Percentiles rank a stretch among this genome's conserved stretches.
phyloP scores from a whole-genome alignment of 163 green algal genomes.

The Coccomyxa subellipsoidea region DNA sequence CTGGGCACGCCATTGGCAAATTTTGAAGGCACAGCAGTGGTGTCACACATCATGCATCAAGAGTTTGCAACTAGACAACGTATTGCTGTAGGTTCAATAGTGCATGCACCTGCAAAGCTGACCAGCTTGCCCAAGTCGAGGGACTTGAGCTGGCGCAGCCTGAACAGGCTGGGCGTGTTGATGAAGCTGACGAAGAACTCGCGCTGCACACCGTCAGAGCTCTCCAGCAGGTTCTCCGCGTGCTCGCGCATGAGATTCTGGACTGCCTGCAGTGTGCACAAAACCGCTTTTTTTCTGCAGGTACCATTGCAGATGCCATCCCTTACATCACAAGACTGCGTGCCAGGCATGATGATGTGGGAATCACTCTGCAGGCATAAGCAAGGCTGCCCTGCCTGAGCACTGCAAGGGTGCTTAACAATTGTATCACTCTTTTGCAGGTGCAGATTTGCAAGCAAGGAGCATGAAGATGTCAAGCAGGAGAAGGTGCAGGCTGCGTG shows the following conservation, averaged over 20 bases:
- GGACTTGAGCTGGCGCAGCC: conserved; percentile 74
- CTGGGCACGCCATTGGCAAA: too few relatives aligned
- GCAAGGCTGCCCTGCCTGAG: background rate
- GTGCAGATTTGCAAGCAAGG: background rate
- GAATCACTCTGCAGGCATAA: background rate
- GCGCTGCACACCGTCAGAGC: conserved; percentile 59
- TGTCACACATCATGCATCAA: too few relatives aligned
- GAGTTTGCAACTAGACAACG: too few relatives aligned
- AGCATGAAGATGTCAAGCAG: background rate
- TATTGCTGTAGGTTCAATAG: too few relatives aligned
- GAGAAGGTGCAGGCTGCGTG: background rate
- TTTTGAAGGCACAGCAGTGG: too few relatives aligned
- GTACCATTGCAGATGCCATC: background rate
- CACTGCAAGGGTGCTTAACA: background rate
- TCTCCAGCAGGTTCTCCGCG: conserved; percentile 43
- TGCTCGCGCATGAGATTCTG: conserved; percentile 70
- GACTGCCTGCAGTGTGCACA: conserved; percentile 37
- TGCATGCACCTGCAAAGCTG: conserved; percentile 68
- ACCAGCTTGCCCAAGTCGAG: conserved; percentile 79
- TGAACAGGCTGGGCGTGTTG: conserved; percentile 60
- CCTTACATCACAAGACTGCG: background rate
- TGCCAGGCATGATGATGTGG: background rate
- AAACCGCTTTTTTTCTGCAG: background rate
- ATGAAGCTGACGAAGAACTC: conserved; percentile 88
- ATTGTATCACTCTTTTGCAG: background rate